phyloP scores from a whole-genome alignment of 192 early-diverging fungal genomes.

The Lobosporangium transversale region DNA sequence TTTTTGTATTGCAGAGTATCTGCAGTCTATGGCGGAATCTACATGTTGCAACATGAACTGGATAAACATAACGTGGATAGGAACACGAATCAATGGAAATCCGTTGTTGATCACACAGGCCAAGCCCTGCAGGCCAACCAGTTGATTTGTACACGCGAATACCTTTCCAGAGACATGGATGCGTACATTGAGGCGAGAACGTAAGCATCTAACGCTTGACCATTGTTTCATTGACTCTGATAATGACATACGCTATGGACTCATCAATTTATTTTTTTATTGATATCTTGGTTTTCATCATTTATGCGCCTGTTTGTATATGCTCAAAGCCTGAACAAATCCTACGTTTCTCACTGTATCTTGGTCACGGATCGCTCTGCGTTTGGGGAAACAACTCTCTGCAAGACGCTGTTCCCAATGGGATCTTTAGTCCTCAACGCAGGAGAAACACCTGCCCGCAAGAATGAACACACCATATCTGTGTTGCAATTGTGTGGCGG shows the following conservation, averaged over 20 bases:
- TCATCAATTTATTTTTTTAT: no score
- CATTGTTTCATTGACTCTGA: no score
- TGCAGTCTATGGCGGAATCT: conserved; percentile 92
- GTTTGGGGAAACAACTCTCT: conserved; percentile 51
- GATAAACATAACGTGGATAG: conserved; percentile 52
- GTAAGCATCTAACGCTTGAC: conserved; percentile 10
- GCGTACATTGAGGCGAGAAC: conserved; percentile 27
- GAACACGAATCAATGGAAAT: conserved; percentile 49
- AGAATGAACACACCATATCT: conserved; percentile 51
- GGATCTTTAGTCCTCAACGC: conserved; percentile 53
- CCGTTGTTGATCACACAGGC: conserved; percentile 53
- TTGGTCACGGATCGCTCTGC: conserved; percentile 49
- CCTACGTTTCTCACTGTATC: conserved; percentile 44
- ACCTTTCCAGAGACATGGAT: conserved; percentile 56
- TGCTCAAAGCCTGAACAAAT: conserved; percentile 28
- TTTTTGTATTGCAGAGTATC: conserved; percentile 62
- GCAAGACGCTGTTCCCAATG: conserved; percentile 59
- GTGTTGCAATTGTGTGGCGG: conserved; percentile 53
- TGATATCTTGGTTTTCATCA: background rate
- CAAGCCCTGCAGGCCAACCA: conserved; percentile 56
- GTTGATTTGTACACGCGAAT: conserved; percentile 66
- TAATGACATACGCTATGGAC: no score
- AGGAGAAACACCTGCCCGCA: conserved; percentile 44
- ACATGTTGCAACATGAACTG: conserved; percentile 76
- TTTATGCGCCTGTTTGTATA: background rate